Evolutionary conservation across 2,329 filamentous ascomycete species (phyloP).

Genomic region (Neofusicoccum parvum): DNA sequence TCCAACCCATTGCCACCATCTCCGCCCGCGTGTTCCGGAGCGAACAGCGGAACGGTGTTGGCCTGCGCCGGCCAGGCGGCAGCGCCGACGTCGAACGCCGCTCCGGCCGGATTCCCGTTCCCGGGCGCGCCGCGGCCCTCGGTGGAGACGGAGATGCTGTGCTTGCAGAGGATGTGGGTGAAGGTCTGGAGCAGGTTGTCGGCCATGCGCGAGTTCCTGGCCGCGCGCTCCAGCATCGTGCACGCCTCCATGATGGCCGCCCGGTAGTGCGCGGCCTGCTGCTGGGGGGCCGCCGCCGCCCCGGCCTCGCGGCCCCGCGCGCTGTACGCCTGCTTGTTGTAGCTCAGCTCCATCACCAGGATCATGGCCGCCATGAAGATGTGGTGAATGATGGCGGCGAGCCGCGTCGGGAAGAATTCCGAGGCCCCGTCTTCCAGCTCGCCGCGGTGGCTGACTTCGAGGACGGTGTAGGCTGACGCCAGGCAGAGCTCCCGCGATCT

Average conservation of each 20-base stretch:
- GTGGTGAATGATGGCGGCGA: background rate
- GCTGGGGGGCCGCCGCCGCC: background rate
- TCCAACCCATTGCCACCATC: too few species aligned
- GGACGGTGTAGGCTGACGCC: background rate
- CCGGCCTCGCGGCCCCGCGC: too few species aligned
- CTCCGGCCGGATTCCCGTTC: too few species aligned
- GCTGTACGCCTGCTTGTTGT: background rate
- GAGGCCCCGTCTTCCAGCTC: background rate
- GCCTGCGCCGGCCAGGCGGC: too few species aligned
- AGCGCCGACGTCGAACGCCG: too few species aligned
- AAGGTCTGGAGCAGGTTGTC: background rate
- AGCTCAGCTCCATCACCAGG: background rate
- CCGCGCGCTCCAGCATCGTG: background rate
- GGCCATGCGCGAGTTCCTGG: background rate
- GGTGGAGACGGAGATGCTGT: background rate
- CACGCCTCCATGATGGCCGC: background rate
- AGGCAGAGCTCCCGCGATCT: background rate
- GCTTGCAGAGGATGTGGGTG: background rate
- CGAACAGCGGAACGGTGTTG: too few species aligned
- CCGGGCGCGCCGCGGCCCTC: too few species aligned
- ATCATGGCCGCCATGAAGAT: background rate
- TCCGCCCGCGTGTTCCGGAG: too few species aligned
- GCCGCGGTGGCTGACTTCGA: background rate
- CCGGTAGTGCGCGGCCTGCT: background rate
- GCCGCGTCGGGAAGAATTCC: background rate